Base-by-base conservation (phyloP, 495 filamentous ascomycete species). In the Lophiostoma macrostomum region DNA sequence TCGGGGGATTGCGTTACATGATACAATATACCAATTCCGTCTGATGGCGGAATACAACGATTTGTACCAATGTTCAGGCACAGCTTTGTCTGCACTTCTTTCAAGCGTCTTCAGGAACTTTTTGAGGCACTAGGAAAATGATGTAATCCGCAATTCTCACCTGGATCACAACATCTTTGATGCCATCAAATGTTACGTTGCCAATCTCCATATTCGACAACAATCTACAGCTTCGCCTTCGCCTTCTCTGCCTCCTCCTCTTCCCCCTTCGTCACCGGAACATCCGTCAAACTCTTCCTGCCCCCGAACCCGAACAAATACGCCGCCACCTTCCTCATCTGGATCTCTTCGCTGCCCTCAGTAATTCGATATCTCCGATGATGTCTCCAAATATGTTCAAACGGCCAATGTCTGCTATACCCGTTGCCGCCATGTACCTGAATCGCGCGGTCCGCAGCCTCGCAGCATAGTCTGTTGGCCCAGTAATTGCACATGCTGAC, bases 401-500 rank as follows among this genome's bases (percentile, higher is more conserved):
- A 71, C 19, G 66, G 67, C 13, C 34, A 60, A 49, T 71, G 65
- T 28, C 68, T 53, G 19, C 54, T 58, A 55, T 71, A 72, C 6
- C 69, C 67, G 44, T 57, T 73, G 5, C 77, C 76, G 5, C 79
- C 79, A 61, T 80, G 75, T 20, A 81, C 73, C 64, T 82, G 79
- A 22, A 82, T 82, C 5, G 80, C 80, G 36, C 73, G 65, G 61
- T 84, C 80, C 5, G 80, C 79, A 28, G 80, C 77, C 59, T 82
- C 69, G 29, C 73, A 78, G 34, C 74, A 78, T 10, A 83, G 63
- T 31, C 78, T 64, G 59, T 82, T 81, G 1, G 75, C 80, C 75
- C 78, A 82, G 63, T 80, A 84, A 61, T 82, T 83, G 63, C 80
- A 82, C 80, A 84, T 83, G 45, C 66, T 70, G 11, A 84, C 77